Percentiles rank a stretch among this genome's conserved stretches.
phyloP scores from a whole-genome alignment of 768 basidiomycete species.

The Tylopilus sp. region DNA sequence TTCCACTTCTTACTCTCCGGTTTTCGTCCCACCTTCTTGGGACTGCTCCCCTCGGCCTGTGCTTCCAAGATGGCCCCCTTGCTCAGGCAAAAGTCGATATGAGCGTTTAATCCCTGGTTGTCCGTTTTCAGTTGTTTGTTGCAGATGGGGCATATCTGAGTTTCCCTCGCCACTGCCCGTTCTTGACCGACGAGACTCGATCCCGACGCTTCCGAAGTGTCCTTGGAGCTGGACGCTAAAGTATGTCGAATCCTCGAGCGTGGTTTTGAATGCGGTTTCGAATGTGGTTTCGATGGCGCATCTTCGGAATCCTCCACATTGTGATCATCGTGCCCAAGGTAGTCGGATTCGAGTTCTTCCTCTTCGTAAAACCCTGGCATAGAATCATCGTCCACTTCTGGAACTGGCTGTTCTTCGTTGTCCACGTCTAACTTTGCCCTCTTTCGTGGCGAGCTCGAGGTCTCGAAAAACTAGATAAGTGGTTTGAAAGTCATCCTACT shows the following conservation, averaged over 20 bases:
- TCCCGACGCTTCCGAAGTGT: slow-evolving; percentile 12
- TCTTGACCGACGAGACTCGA: slow-evolving; percentile 15
- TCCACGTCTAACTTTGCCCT: slow-evolving; percentile 33
- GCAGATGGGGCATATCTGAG: slow-evolving; percentile 73
- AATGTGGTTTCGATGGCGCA: neutral
- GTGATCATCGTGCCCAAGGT: slow-evolving; percentile 5
- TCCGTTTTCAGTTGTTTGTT: slow-evolving; percentile 56
- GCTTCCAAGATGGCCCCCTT: slow-evolving; percentile 73
- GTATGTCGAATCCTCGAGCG: no score
- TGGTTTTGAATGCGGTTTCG: slow-evolving; percentile 13
- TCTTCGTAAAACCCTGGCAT: slow-evolving; percentile 58
- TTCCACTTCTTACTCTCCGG: slow-evolving; percentile 18
- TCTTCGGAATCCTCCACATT: slow-evolving; percentile 9
- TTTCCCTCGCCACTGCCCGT: neutral
- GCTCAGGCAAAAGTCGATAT: slow-evolving; percentile 87
- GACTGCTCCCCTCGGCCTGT: slow-evolving; percentile 36
- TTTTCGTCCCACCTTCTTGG: slow-evolving; percentile 11
- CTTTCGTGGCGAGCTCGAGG: slow-evolving; percentile 37
- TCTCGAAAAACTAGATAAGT: slow-evolving; percentile 54
- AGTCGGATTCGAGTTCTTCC: slow-evolving; percentile 30
- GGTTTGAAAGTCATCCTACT: neutral
- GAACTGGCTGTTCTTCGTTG: slow-evolving; percentile 17
- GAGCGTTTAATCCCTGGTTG: slow-evolving; percentile 79
- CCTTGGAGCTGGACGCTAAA: neutral
- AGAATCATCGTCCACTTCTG: slow-evolving; percentile 25